Evolutionary conservation across 495 filamentous ascomycete genomes (phyloP), one percentile per base, ranked within the genome.

Genomic region (Hyaloscypha variabilis): DNA sequence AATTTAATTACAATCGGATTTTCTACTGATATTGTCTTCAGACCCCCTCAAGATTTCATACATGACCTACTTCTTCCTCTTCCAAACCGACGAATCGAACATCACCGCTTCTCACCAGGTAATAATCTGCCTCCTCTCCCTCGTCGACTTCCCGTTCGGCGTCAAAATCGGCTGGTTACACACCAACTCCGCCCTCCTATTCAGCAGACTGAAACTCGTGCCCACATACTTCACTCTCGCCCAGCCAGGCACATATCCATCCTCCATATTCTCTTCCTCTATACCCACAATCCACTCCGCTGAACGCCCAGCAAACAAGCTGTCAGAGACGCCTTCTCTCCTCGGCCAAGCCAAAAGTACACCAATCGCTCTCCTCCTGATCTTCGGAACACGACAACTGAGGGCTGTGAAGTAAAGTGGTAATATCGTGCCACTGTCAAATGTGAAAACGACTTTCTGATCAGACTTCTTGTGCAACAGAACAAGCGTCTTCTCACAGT

Each of bases 271-370:
- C 30, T 63, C 52, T 31, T 67, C 65, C 26, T 67, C 65, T 13
- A 67, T 36, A 0, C 19, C 23, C 53, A 58, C 50, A 26, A 62
- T n/a, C 59, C 52, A 62, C 25, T 52, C 39, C 8, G 39, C 53
- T 21, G 60, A 42, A 28, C 54, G 52, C 19, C 65, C 65, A 1
- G 42, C 53, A 25, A 67, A 52, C 34, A 63, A 11, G 8, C 42
- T 50, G 30, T 83, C 76, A 72, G 76, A 82, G 2, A 82, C 66
- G 0, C 79, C 81, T 69, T 85, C 82, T 69, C 79, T 78, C 11
- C 78, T 69, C 0, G 73, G 73, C 5, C 68, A 60, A 0, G 68
- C 52, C 19, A 73, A 68, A 5, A 83, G 70, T 1, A 81, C 36
- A 19, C 49, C 34, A 17, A 82, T 73, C 3, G 81, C 81, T 57